These are phyloP conservation scores for Ceratocystis colombiana DNA, from an alignment of 2,329 filamentous ascomycete genomes.

Conservation along the genomic window DNA sequence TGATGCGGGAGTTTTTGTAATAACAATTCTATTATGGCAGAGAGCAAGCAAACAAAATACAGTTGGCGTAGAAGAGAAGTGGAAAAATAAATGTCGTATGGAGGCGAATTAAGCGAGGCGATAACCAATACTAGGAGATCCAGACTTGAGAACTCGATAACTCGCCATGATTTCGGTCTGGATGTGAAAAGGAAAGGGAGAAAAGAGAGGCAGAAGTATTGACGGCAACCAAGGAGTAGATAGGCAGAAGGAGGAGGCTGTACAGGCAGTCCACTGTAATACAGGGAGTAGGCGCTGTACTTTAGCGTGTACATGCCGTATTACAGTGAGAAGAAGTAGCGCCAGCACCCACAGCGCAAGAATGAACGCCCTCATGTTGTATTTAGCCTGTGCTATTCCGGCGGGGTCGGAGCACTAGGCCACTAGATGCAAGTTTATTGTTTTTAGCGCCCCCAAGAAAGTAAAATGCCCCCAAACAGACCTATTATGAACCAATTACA, in stretches of 20 bases:
- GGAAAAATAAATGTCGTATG: background rate
- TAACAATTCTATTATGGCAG: background rate
- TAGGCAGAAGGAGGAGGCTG: background rate
- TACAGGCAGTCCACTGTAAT: background rate
- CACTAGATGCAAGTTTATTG: too few relatives aligned
- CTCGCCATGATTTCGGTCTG: too few relatives aligned
- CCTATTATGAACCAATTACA: background rate
- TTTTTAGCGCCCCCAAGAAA: too few relatives aligned
- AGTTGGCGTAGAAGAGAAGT: background rate
- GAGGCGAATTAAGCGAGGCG: background rate
- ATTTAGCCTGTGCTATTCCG: too few relatives aligned
- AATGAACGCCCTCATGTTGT: too few relatives aligned
- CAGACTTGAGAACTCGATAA: background rate
- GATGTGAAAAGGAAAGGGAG: background rate
- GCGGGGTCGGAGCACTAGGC: background rate
- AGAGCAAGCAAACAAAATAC: background rate
- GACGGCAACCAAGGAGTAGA: background rate
- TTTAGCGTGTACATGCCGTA: background rate
- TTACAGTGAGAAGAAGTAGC: background rate
- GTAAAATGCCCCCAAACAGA: too few relatives aligned
- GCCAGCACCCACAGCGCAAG: background rate
- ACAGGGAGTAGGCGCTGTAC: background rate
- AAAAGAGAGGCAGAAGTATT: slow-evolving; percentile 2
- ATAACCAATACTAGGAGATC: background rate
- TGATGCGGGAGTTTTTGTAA: slow-evolving; percentile 5